Conservation (phyloP, 345 rosid genomes). For the Acer negundo region DNA sequence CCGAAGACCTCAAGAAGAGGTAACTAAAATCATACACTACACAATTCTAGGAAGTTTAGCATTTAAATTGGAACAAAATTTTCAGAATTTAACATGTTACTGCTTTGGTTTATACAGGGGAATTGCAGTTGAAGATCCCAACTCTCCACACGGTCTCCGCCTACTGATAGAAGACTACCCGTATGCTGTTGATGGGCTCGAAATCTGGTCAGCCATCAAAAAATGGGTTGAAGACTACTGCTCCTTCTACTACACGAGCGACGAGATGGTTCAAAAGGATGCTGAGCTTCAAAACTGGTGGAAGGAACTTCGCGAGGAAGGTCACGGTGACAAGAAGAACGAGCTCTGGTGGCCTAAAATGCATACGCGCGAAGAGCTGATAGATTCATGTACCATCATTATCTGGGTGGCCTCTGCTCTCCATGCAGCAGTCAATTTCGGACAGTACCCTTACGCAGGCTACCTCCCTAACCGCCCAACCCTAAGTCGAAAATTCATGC, state of each 20-base stretch:
- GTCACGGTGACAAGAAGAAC: conserved; percentile 72
- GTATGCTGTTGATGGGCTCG: conserved; percentile 69
- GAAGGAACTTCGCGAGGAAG: conserved; percentile 66
- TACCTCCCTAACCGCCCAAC: conserved; percentile 67
- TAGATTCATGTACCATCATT: conserved; percentile 60
- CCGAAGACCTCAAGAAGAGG: conserved; percentile 76
- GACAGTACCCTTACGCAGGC: conserved; percentile 72
- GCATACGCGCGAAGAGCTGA: conserved; percentile 49
- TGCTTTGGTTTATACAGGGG: conserved; percentile 44
- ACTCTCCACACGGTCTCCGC: conserved; percentile 53
- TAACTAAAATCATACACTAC: conserved; percentile 8
- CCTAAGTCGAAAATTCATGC: conserved; percentile 59
- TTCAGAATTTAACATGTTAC: not conserved
- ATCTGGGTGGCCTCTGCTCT: conserved; percentile 79
- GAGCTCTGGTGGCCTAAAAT: conserved; percentile 79
- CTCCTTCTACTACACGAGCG: conserved; percentile 47
- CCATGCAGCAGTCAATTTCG: conserved; percentile 72
- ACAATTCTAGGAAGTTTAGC: not conserved
- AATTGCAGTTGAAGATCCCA: conserved; percentile 55
- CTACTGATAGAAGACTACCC: conserved; percentile 66
- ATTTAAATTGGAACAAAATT: not conserved
- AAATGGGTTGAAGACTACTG: conserved; percentile 65
- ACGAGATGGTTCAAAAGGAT: conserved; percentile 48
- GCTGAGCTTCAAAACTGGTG: conserved; percentile 73
- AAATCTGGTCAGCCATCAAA: conserved; percentile 66